These are phyloP conservation scores for Yamadazyma sp. DNA, from an alignment of 805 yeast species.

Conservation along the genomic window DNA sequence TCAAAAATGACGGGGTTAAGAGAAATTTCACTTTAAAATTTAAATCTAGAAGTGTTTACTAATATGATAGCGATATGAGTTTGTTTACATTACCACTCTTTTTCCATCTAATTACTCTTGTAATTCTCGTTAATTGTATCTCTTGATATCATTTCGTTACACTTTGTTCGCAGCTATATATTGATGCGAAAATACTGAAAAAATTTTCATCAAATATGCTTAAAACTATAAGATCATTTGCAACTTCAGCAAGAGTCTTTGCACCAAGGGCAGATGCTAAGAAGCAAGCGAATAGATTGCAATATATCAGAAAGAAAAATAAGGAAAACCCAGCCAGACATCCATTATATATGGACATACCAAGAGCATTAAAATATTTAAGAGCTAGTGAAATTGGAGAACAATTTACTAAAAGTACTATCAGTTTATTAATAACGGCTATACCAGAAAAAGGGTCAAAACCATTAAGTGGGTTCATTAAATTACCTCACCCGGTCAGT, in stretches of 20 bases:
- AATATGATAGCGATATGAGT: constrained; percentile 3
- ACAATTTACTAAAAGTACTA: constrained; percentile 64
- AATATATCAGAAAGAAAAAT: constrained; percentile 21
- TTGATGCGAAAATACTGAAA: no score
- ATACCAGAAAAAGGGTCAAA: constrained; percentile 76
- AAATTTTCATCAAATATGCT: constrained; percentile 6
- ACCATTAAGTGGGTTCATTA: constrained; percentile 67
- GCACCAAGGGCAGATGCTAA: constrained; percentile 10
- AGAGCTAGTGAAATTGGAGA: constrained; percentile 92
- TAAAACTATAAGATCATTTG: constrained; percentile 1
- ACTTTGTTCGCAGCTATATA: no score
- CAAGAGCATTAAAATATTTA: constrained; percentile 70
- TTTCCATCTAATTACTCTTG: no score
- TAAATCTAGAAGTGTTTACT: constrained; percentile 17
- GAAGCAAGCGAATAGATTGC: constrained; percentile 23
- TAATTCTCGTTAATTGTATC: no score
- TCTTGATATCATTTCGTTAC: no score
- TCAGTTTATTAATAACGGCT: constrained; percentile 57
- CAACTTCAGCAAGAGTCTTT: neutral
- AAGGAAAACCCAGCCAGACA: constrained; percentile 41
- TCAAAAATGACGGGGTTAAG: constrained; percentile 15
- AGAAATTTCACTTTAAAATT: constrained; percentile 17
- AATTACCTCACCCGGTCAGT: constrained; percentile 70
- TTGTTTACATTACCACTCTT: no score
- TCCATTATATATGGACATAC: constrained; percentile 70